Evolutionary conservation across 2,329 filamentous ascomycete genomes (phyloP).

Genomic region (Paraphaeosphaeria sporulosa): DNA sequence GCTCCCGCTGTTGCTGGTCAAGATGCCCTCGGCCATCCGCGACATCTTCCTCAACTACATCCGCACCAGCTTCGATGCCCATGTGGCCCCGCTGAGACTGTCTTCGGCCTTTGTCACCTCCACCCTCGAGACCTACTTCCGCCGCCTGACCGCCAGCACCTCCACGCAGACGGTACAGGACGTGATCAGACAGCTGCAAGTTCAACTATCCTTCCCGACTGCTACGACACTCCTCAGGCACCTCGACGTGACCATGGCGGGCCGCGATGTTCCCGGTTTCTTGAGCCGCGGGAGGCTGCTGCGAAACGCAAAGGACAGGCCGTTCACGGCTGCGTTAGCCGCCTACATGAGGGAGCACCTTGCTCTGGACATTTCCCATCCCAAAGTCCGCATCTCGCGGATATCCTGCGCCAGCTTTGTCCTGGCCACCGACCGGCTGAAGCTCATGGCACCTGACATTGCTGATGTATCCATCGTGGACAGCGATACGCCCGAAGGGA

Average conservation of each 20-base stretch:
- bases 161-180: constrained; percentile 42
- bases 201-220: constrained; percentile 46
- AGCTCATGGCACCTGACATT: constrained; percentile 43
- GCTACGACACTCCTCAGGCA: constrained; percentile 47
- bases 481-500: constrained; percentile 32
- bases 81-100: constrained; percentile 54
- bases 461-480: constrained; percentile 32
- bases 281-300: constrained; percentile 36
- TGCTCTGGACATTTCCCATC: constrained; percentile 50
- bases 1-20: constrained; percentile 60
- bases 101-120: constrained; percentile 55
- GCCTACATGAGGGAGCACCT: constrained; percentile 51
- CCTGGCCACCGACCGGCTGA: constrained; percentile 50
- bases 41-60: constrained; percentile 60
- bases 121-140: constrained; percentile 64
- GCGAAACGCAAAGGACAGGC: constrained; percentile 22
- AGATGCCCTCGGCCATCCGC: constrained; percentile 59
- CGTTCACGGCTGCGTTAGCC: constrained; percentile 52
- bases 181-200: constrained; percentile 42
- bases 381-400: constrained; percentile 50
- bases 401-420: constrained; percentile 54
- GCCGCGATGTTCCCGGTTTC: constrained; percentile 50
- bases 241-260: constrained; percentile 53
- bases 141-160: constrained; percentile 57
- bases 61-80: constrained; percentile 59